Conservation (phyloP, 306 rosid genomes). For the cucumber (Cucumis sativus) region Cucumber_9930_V3 NC_026661.2:1537501-1538000, state of each 20-base stretch:
- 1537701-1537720: constrained; percentile 3
- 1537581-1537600: background rate
- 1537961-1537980: background rate
- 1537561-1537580: background rate
- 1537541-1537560: background rate
- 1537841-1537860: constrained; percentile 86
- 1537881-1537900: constrained; percentile 94
- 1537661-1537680: constrained; percentile 51
- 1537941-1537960: background rate
- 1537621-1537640: constrained; percentile 83
- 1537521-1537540: background rate
- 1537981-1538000: background rate
- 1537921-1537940: constrained; percentile 8
- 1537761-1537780: constrained; percentile 43
- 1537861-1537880: constrained; percentile 66
- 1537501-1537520: constrained; percentile 94
- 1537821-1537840: constrained; percentile 72
- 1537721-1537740: constrained; percentile 10
- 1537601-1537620: background rate
- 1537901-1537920: constrained; percentile 10
- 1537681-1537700: constrained; percentile 49
- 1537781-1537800: constrained; percentile 51
- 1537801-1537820: constrained; percentile 69
- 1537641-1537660: constrained; percentile 76
- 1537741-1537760: constrained; percentile 3